phyloP scores from a whole-genome alignment of 2,329 filamentous ascomycete species.

The Emydomyces testavorans region DNA sequence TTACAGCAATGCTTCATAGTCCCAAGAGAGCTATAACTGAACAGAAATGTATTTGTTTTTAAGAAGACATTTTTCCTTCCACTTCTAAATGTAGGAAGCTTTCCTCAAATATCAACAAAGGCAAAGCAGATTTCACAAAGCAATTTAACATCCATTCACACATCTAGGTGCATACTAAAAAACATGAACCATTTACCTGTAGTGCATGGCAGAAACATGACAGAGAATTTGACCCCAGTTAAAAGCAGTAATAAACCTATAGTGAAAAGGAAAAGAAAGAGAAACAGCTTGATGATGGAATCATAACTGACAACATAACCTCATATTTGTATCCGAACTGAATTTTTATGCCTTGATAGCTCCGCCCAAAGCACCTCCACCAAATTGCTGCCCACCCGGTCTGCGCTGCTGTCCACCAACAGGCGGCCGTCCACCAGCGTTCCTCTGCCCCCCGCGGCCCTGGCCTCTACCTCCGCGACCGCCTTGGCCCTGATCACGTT shows the following conservation, averaged over 20 bases:
- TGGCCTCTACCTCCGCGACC: conserved; percentile 53
- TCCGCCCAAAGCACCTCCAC: conserved; percentile 41
- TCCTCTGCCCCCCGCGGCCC: conserved; percentile 42
- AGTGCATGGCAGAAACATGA: conserved; percentile 14
- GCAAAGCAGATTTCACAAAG: neutral
- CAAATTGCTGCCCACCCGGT: conserved; percentile 40
- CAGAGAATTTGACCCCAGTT: conserved; percentile 15
- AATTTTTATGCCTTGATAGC: conserved; percentile 40
- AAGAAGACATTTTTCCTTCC: neutral
- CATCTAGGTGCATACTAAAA: neutral
- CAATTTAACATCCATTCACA: conserved; percentile 5
- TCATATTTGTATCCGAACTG: conserved; percentile 12
- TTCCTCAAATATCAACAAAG: neutral
- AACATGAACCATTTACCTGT: conserved; percentile 2
- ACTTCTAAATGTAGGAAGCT: neutral
- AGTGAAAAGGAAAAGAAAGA: conserved; percentile 8
- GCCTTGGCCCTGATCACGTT: conserved; percentile 73
- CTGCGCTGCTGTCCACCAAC: conserved; percentile 34
- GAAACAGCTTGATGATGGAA: conserved; percentile 7
- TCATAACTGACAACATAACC: conserved; percentile 12
- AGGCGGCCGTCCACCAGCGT: conserved; percentile 30
- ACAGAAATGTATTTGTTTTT: neutral
- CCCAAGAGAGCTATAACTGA: no score
- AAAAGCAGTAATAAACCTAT: conserved; percentile 10
- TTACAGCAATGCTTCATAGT: no score